Base-by-base conservation (phyloP, 139 green algal genomes). In the Mesotaenium endlicherianum region DNA sequence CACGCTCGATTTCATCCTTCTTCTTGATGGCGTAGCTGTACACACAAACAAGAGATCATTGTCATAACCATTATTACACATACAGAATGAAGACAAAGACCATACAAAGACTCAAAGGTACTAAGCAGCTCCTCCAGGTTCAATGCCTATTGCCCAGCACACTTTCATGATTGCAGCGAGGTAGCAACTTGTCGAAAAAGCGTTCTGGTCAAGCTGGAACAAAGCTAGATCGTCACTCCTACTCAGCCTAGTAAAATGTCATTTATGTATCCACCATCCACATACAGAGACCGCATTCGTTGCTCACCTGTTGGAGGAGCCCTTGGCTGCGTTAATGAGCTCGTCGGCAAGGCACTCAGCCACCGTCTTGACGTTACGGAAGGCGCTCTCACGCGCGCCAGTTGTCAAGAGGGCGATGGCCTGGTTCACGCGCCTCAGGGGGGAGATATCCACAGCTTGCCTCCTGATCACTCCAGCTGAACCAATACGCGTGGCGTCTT, bases 281-380 rank as follows among this genome's bases (percentile, higher is more conserved):
- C n/a, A n/a, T n/a, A n/a, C n/a, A n/a, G n/a, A n/a, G n/a, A n/a
- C n/a, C n/a, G n/a, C n/a, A n/a, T 64, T 26, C 50, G 20, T 64
- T 64, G 20, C 60, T 14, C 60, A 96, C 91, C 90, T 95, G 95
- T 99, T 99, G 76, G 92, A 97, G 40, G 93, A 97, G 47, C 96
- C 96, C 94, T 99, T 99, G 88, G 96, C 96, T 36, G 96, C 96
- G 87, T 99, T 99, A 88, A 98, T 96, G 45, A 99, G 93, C 93
- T 99, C 96, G 84, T 99, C 96, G 30, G 96, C 95, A 64, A 99
- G 89, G 93, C 96, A 99, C 93, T 99, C 96, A 40, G 95, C 93
- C 85, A 99, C 97, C 68, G 96, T 99, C 93, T 99, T 99, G 90
- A 99, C 97, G 92, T 99, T 99, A 42, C 96, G 90, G 94, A 99